Base-by-base conservation (phyloP, 192 early-diverging fungal genomes). In the Backusella morwellensis region DNA sequence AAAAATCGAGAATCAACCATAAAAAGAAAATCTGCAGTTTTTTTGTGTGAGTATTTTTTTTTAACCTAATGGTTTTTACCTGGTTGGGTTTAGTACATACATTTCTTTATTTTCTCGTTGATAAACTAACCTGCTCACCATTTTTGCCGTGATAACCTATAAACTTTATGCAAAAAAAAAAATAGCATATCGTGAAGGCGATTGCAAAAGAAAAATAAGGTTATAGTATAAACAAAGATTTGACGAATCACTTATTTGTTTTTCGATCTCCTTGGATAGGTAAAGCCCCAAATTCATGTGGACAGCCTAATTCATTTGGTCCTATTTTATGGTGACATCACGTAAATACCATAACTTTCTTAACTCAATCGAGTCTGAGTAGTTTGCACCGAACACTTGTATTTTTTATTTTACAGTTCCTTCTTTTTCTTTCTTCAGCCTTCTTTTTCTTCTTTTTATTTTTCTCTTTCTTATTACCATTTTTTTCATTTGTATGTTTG, bases 1-100 rank as follows among this genome's bases (percentile, higher is more conserved):
- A 56, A 56, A 56, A 11, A 56, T 56, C 54, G 54, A 56, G 54
- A 56, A 56, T 56, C 54, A 56, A 56, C 54, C 54, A 56, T 56
- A 56, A 56, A 56, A 56, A 23, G 54, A 56, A 56, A 56, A 56
- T 56, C 54, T 56, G 54, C 54, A 56, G 54, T 56, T 56, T 56
- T 56, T 56, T 26, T 56, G 23, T 21, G 19, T 56, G 54, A 11
- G 19, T 23, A 2, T 23, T 29, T 63, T 29, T 54, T 12, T 63
- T 63, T 63, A 63, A 14, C 56, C 23, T 63, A 12, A 14, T 63
- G 26, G 7, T 26, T 63, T 32, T 63, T 29, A 63, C 47, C 47
- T 50, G 47, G 47, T 50, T 50, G 47, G 19, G 47, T 50, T 50
- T 50, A 50, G 47, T 50, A 50, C 47, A 50, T 50, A 50, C 21